Percentiles rank a stretch among this genome's conserved stretches.
Evolutionary conservation across 805 yeast genomes (phyloP).

Genomic region (Lipomyces sp.): DNA sequence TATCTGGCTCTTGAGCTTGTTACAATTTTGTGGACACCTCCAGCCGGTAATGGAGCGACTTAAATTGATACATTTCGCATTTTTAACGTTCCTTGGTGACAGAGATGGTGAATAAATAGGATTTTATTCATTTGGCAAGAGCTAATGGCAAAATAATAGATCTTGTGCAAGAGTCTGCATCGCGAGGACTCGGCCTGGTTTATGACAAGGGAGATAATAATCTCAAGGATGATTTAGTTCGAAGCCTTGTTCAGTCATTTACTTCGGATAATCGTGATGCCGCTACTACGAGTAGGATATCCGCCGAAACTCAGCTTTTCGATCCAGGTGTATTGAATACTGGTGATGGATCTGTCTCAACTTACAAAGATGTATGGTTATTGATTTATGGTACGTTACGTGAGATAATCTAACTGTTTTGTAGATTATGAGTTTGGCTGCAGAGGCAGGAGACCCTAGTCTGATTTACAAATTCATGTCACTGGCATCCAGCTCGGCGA

Average conservation of each 20-base stretch:
- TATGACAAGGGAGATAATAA: constrained; percentile 76
- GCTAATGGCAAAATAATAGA: constrained; percentile 41
- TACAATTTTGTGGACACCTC: constrained; percentile 69
- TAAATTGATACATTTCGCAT: constrained; percentile 69
- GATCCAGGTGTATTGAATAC: constrained; percentile 81
- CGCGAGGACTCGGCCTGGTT: constrained; percentile 80
- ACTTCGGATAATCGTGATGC: constrained; percentile 58
- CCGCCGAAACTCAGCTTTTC: constrained; percentile 80
- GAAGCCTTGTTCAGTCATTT: constrained; percentile 73
- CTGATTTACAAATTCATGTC: constrained; percentile 94
- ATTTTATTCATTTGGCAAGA: neutral
- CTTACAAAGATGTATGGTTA: constrained; percentile 78
- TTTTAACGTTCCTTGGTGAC: constrained; percentile 78
- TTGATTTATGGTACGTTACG: neutral
- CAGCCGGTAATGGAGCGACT: constrained; percentile 51
- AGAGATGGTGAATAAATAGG: constrained; percentile 56
- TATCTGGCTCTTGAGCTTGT: constrained; percentile 81
- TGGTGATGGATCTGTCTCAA: constrained; percentile 76
- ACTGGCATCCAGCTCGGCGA: constrained; percentile 78
- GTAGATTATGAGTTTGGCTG: constrained; percentile 66
- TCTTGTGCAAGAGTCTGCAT: constrained; percentile 87
- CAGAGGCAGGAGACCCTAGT: constrained; percentile 95
- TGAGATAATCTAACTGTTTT: neutral
- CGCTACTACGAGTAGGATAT: constrained; percentile 63
- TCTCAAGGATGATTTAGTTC: constrained; percentile 72